Conservation (phyloP, 2,329 filamentous ascomycete genomes). For the Fusarium sp. region DNA sequence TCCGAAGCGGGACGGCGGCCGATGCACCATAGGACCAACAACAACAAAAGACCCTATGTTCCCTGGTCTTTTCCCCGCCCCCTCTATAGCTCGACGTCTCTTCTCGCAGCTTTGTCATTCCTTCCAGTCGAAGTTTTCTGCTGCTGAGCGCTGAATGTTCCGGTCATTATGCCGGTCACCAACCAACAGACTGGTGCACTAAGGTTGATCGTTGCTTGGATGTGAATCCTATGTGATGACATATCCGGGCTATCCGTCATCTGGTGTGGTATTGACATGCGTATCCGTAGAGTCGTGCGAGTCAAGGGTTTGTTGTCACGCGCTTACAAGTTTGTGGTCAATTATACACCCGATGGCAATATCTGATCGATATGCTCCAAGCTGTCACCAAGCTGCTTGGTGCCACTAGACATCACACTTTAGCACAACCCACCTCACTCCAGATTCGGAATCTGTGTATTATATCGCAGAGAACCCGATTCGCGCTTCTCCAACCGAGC, state of each 20-base stretch:
- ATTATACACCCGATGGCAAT: neutral
- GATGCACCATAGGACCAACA: conserved; percentile 7
- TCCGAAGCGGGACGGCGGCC: conserved; percentile 21
- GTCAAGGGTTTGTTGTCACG: neutral
- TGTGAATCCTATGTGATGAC: neutral
- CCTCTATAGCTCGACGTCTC: neutral
- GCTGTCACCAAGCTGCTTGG: neutral
- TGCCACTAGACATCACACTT: neutral
- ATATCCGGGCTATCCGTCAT: neutral
- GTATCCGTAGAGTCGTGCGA: neutral
- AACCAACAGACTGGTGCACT: neutral
- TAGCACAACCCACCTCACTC: neutral
- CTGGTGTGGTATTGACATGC: neutral
- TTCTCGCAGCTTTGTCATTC: neutral
- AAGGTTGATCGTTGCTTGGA: neutral
- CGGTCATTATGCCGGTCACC: neutral
- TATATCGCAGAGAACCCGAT: neutral
- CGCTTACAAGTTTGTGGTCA: neutral
- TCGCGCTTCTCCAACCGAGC: neutral
- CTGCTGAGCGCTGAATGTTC: neutral
- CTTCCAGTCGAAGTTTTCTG: neutral
- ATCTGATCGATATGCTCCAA: neutral
- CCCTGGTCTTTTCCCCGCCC: conserved; percentile 9
- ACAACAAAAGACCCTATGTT: conserved; percentile 23
- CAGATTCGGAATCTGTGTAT: neutral